Base-by-base conservation (phyloP, 164 flowering plant genomes). In the Annona squamosa region DNA sequence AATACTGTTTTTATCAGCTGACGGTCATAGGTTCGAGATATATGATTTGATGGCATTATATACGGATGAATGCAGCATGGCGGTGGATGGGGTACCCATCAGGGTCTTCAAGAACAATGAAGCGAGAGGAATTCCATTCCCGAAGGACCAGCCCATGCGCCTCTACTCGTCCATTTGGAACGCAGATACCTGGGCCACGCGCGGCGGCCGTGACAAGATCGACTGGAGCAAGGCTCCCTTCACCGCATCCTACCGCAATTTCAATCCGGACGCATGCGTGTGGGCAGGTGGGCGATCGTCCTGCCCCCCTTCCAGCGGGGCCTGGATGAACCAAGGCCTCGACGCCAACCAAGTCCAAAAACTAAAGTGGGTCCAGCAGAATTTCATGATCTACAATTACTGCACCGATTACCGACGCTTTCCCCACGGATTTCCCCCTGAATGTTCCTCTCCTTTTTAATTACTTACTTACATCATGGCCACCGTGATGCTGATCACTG, bases 221-320 rank as follows among this genome's bases (percentile, higher is more conserved):
- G 75, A 73, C 52, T 73, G 86, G 87, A 64, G 80, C 0, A 61
- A 78, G 13, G 83, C 84, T 48, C 89, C 89, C 2, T 86, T 86
- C 73, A 74, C 74, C 4, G 89, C 85, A 3, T 69, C 71, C 4
- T 83, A 74, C 75, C 74, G 86, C 45, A 78, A 83, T 71, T 76
- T 84, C 69, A 77, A 74, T 7, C 73, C 70, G 18, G 63, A 78
- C 63, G 87, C 77, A 10, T 82, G 82, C 44, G 64, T 72, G 48
- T 68, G 71, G 71, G 37, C 6, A 64, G 43, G 17, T 41, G n/a
- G 46, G n/a, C 0, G 69, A 47, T 42, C 62, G 5, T 72, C 68
- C 3, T 61, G 56, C 10, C 5, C 67, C 46, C 7, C 74, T 16
- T 62, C 48, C 13, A 9, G 52, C 10, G 46, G 42, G 45, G 48